Evolutionary conservation across 208 protist genomes (phyloP).

Genomic region (Leishmania aethiopica): DNA sequence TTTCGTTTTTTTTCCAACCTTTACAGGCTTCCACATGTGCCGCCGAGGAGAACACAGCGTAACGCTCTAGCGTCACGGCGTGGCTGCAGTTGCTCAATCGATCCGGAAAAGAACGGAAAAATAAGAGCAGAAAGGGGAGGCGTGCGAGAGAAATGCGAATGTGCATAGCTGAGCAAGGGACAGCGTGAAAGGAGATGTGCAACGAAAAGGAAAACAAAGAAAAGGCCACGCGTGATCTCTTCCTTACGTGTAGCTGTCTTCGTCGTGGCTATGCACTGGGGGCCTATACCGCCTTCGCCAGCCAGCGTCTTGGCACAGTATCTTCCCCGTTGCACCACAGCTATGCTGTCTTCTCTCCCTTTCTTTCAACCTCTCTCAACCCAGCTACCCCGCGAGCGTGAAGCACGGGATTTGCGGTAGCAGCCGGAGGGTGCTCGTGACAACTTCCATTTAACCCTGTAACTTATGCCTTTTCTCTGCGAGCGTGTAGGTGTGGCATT

Average conservation of each 20-base stretch:
- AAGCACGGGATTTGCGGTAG: background rate
- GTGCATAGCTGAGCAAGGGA: background rate
- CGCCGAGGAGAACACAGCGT: background rate
- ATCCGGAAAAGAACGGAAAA: background rate
- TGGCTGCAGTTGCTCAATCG: background rate
- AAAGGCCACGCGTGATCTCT: background rate
- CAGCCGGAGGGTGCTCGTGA: too few species aligned
- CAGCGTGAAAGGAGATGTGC: background rate
- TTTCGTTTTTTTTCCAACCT: background rate
- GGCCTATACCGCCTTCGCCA: background rate
- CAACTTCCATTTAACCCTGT: too few species aligned
- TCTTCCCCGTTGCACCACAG: background rate
- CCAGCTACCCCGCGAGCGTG: background rate
- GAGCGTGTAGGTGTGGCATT: background rate
- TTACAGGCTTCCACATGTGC: background rate
- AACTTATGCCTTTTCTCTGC: background rate
- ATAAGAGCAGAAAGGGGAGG: background rate
- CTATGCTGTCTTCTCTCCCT: background rate
- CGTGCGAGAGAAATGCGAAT: background rate
- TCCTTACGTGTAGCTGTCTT: background rate
- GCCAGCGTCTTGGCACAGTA: background rate
- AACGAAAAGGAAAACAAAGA: background rate
- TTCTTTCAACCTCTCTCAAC: background rate
- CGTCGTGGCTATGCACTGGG: background rate
- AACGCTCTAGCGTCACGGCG: background rate